A percentile compares a stretch with the other conserved stretches of the same genome.
Evolutionary conservation across 257 asterid genomes (phyloP).

Genomic region (Apocynum venetum): DNA sequence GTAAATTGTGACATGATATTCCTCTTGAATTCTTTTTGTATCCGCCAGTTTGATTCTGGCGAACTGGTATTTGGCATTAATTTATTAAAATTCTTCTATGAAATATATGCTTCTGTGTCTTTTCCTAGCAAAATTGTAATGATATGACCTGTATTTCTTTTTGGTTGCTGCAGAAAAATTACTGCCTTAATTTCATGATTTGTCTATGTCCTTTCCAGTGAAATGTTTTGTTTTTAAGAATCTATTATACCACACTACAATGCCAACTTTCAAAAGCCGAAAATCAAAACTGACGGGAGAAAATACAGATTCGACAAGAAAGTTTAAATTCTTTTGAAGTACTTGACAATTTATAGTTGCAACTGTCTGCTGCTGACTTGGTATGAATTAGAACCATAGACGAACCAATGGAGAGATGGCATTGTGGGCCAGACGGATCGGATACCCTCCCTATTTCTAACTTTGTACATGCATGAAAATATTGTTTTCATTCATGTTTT

Average conservation of each 20-base stretch:
- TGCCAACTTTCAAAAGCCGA: background rate
- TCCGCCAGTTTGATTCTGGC: slow-evolving; percentile 14
- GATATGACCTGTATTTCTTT: background rate
- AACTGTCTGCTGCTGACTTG: background rate
- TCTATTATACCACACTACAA: background rate
- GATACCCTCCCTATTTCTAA: no score
- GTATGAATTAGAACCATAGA: no score
- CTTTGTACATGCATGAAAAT: no score
- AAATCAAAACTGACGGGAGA: background rate
- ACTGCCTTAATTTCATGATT: background rate
- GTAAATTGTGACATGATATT: slow-evolving; percentile 1
- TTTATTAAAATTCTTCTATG: slow-evolving; percentile 13
- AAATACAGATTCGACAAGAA: background rate
- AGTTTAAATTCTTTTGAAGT: background rate
- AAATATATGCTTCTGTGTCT: background rate
- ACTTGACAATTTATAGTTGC: background rate
- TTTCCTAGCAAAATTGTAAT: slow-evolving; percentile 3
- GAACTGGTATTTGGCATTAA: background rate
- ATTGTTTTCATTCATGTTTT: no score
- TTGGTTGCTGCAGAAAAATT: background rate
- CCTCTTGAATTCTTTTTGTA: slow-evolving; percentile 8
- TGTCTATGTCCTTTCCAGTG: background rate
- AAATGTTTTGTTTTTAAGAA: background rate
- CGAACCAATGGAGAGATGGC: no score
- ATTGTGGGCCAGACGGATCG: no score